Percentiles rank a stretch among this genome's conserved stretches.
These are phyloP conservation scores for Asclepias syriaca DNA, from an alignment of 257 asterid species.

Conservation along the genomic window DNA sequence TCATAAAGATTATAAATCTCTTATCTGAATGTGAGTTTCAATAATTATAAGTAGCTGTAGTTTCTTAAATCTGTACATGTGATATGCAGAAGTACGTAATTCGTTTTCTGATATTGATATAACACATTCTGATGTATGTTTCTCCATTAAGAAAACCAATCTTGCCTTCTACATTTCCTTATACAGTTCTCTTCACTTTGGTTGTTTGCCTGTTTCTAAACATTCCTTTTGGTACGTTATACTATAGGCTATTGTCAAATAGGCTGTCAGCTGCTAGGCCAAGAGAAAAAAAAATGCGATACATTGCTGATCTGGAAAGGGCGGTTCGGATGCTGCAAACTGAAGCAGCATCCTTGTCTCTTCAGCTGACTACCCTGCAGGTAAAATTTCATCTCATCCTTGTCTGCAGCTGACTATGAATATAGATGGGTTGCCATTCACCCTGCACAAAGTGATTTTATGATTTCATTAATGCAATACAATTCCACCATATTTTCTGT, in stretches of 20 bases:
- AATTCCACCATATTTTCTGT: background rate
- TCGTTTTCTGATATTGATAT: too few species aligned
- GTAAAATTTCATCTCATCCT: slow-evolving; percentile 20
- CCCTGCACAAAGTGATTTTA: background rate
- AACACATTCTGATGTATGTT: too few species aligned
- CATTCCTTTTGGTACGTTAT: background rate
- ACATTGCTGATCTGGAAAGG: slow-evolving; percentile 95
- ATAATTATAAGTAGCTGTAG: too few species aligned
- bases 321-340: slow-evolving; percentile 90
- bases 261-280: slow-evolving; percentile 99
- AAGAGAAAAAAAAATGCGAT: slow-evolving; percentile 94
- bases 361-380: slow-evolving; percentile 86
- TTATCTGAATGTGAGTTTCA: too few species aligned
- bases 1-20: background rate
- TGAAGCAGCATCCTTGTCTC: slow-evolving; percentile 91
- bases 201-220: background rate
- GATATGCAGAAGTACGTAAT: too few species aligned
- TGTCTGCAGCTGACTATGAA: background rate
- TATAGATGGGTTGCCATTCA: background rate
- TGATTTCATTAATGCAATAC: background rate
- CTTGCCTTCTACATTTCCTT: too few species aligned
- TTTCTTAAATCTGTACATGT: too few species aligned
- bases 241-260: slow-evolving; percentile 88
- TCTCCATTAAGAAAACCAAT: too few species aligned
- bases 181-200: background rate